These are phyloP conservation scores for Amanita pseudoporphyria DNA, from an alignment of 768 basidiomycete species.

Conservation along the genomic window DNA sequence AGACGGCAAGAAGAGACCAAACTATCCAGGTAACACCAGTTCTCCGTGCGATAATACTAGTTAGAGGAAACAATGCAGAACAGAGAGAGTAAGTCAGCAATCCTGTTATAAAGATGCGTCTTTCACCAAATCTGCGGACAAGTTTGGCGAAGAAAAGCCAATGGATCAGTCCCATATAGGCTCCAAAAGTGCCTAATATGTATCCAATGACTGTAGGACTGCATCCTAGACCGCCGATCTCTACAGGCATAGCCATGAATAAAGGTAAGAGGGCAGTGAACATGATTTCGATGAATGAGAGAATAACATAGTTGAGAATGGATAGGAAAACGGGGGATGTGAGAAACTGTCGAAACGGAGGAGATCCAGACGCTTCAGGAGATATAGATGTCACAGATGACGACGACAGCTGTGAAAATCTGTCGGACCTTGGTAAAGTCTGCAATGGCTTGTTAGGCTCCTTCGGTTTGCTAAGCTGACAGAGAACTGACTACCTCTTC, in stretches of 20 bases:
- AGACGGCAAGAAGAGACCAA: conserved; percentile 25
- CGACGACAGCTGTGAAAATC: not conserved
- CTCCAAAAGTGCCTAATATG: conserved; percentile 30
- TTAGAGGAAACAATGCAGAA: conserved; percentile 30
- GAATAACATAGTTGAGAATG: conserved; percentile 56
- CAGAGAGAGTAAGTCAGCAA: not conserved
- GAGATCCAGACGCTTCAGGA: conserved; percentile 14
- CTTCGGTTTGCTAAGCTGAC: not conserved
- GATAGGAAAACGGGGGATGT: conserved; percentile 55
- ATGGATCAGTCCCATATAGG: conserved; percentile 30
- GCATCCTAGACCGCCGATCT: conserved; percentile 57
- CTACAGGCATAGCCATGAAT: conserved; percentile 58
- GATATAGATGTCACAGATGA: not conserved
- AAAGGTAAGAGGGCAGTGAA: conserved; percentile 50
- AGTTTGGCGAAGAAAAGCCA: conserved; percentile 29
- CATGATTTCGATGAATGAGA: conserved; percentile 44
- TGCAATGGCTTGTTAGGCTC: not conserved
- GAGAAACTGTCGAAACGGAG: conserved; percentile 32
- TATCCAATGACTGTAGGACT: conserved; percentile 40
- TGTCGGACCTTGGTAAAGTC: not conserved
- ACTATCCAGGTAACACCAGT: conserved; percentile 24
- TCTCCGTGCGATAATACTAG: conserved; percentile 27
- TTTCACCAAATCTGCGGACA: no score
- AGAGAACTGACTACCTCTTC: conserved; percentile 29
- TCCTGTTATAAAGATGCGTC: conserved; percentile 25